Percentiles rank a stretch among this genome's conserved stretches.
phyloP scores from a whole-genome alignment of 2,329 filamentous ascomycete genomes.

The Fusarium protoensiforme region DNA sequence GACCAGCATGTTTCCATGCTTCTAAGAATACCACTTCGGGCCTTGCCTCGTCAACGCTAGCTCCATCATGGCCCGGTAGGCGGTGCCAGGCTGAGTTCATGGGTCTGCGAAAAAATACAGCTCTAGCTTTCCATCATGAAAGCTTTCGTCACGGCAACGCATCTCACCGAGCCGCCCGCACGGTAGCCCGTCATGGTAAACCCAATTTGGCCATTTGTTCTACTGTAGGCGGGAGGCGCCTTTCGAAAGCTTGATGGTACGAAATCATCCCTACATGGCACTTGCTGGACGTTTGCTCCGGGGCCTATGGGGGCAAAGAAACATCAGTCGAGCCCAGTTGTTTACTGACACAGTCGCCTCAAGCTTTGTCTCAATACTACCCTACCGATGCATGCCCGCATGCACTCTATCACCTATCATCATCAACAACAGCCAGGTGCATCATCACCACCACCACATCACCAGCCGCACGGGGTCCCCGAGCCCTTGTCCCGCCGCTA shows the following conservation, averaged over 20 bases:
- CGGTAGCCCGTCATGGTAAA: neutral
- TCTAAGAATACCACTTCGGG: conserved; percentile 19
- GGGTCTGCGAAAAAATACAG: conserved; percentile 4
- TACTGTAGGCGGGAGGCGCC: neutral
- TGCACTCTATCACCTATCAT: conserved; percentile 12
- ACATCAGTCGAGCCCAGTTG: neutral
- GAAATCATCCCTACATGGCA: neutral
- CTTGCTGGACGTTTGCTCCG: neutral
- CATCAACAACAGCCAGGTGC: conserved; percentile 8
- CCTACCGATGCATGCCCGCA: neutral
- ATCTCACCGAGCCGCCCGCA: conserved; percentile 26
- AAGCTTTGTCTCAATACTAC: conserved; percentile 12
- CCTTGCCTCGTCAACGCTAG: conserved; percentile 15
- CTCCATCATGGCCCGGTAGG: neutral
- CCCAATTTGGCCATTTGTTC: neutral
- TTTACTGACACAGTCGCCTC: neutral
- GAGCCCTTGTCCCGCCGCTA: conserved; percentile 25
- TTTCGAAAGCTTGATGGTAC: neutral
- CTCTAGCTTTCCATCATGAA: conserved; percentile 26
- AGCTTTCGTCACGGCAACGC: conserved; percentile 42
- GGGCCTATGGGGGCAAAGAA: neutral
- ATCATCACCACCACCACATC: conserved; percentile 13
- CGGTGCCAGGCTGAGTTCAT: conserved; percentile 6
- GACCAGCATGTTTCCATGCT: neutral
- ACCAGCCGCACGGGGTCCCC: conserved; percentile 39